Evolutionary conservation across 495 filamentous ascomycete species (phyloP), one percentile per base, ranked within the genome.

Genomic region (Bacidia rubella): DNA sequence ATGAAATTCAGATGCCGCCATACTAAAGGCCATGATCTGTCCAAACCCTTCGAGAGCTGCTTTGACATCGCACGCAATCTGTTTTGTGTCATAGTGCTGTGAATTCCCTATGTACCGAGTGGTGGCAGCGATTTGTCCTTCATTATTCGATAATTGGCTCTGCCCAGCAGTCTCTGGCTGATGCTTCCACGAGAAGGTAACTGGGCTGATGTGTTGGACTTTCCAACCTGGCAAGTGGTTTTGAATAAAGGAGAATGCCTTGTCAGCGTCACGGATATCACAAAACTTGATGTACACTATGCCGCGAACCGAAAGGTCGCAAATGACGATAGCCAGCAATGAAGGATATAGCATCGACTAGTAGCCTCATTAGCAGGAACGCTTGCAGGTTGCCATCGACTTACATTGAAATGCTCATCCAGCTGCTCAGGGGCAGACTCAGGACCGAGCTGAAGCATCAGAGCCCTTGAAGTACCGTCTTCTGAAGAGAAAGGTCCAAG

Each of bases 221-320:
- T 58, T 51, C 73, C 78, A 83, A 35, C 72, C 69, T n/a, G 61
- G 66, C 49, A 65, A 61, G 43, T 67, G 61, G 27, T 70, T 56
- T 7, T 67, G 61, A 41, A 76, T 57, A 15, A 71, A 72, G 26
- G 68, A 62, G 52, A 71, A 68, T 17, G 72, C 66, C 20, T 68
- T 68, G 40, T 65, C 71, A 25, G 78, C 72, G 58, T 82, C 77
- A 50, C 71, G 69, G 42, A 83, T 74, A 54, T 85, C 75, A 12
- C 68, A 62, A 55, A 82, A 75, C 2, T 66, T 72, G 49, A 83
- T 60, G 57, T 74, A 80, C n/a, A 80, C 67, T 9, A 62, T 67
- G 5, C 69, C 71, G 46, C 56, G 60, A 19, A 66, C 57, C 32
- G 53, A 15, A 25, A 65, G 22, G 15, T 64, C 51, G n/a, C 49